These are phyloP conservation scores for Daldinia sp. DNA, from an alignment of 2,329 filamentous ascomycete species.

Conservation along the genomic window DNA sequence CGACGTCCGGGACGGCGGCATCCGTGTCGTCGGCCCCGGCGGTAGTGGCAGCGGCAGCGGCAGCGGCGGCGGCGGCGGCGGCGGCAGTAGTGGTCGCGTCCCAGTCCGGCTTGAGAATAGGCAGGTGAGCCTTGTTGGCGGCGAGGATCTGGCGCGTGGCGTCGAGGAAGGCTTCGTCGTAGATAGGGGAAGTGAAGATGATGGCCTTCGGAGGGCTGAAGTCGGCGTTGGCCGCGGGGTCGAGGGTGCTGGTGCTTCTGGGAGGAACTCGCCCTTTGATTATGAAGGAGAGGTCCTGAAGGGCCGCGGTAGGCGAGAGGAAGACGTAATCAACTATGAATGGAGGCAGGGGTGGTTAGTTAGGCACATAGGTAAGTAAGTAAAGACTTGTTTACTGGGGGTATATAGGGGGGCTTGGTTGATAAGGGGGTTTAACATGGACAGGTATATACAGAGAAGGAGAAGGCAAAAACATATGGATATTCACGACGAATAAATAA, in stretches of 20 bases:
- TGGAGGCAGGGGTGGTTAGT: neutral
- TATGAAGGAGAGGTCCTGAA: neutral
- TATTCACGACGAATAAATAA: neutral
- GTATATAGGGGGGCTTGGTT: too few species aligned
- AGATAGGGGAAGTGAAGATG: conserved; percentile 22
- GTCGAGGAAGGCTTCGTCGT: conserved; percentile 36
- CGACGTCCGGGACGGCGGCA: conserved; percentile 27
- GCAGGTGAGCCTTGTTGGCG: neutral
- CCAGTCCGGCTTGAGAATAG: conserved; percentile 29
- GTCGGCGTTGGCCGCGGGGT: neutral
- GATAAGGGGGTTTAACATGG: too few species aligned
- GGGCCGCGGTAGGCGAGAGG: neutral
- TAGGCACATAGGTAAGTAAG: neutral
- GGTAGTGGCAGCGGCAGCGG: neutral
- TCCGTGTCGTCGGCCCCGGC: neutral
- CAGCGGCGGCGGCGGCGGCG: neutral
- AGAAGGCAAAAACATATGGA: too few species aligned
- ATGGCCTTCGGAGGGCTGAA: conserved; percentile 23
- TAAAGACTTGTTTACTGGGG: too few species aligned
- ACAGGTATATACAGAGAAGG: too few species aligned
- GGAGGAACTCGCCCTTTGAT: neutral
- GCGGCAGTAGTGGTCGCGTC: neutral
- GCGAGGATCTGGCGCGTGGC: neutral
- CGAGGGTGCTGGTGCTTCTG: neutral
- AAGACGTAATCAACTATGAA: neutral